A percentile compares a stretch with the other conserved stretches of the same genome.
phyloP scores from a whole-genome alignment of 2,329 filamentous ascomycete genomes.

The Xylariaceae sp. region DNA sequence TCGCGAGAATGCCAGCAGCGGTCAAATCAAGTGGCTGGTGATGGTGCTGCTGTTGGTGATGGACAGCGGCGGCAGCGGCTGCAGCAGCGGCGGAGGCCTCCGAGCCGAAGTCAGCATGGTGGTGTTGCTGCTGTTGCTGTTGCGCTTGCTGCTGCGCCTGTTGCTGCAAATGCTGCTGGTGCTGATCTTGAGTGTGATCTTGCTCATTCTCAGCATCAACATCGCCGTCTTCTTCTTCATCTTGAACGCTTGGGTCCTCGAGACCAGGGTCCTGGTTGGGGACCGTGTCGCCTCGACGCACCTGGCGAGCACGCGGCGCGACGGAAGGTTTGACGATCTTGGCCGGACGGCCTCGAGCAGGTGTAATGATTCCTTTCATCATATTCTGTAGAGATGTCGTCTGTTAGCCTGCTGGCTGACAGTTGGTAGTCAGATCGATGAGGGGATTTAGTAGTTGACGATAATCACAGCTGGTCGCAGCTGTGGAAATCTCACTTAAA shows the following conservation, averaged over 20 bases:
- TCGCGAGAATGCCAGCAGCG: conserved; percentile 31
- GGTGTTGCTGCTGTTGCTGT: conserved; percentile 21
- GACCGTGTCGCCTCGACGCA: conserved; percentile 30
- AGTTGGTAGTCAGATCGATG: conserved; percentile 31
- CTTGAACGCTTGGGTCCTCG: conserved; percentile 26
- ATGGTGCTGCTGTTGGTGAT: conserved; percentile 30
- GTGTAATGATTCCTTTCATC: conserved; percentile 36
- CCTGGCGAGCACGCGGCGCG: conserved; percentile 28
- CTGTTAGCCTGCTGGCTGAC: conserved; percentile 31
- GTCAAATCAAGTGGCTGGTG: conserved; percentile 32
- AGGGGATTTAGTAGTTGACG: conserved; percentile 21
- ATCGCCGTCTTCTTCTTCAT: conserved; percentile 23
- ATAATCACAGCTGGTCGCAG: conserved; percentile 31
- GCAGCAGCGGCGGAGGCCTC: conserved; percentile 32
- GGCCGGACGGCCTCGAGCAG: conserved; percentile 37
- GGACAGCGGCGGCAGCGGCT: conserved; percentile 31
- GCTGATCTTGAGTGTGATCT: conserved; percentile 25
- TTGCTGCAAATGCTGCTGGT: conserved; percentile 16
- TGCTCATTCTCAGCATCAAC: conserved; percentile 24
- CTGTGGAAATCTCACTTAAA: conserved; percentile 20
- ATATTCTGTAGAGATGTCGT: conserved; percentile 18
- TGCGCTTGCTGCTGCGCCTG: conserved; percentile 19
- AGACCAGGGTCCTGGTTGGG: conserved; percentile 33
- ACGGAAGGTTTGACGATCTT: conserved; percentile 41
- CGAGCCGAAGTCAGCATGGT: conserved; percentile 25